phyloP scores from a whole-genome alignment of 768 basidiomycete species.

The Suillus alpinus region DNA sequence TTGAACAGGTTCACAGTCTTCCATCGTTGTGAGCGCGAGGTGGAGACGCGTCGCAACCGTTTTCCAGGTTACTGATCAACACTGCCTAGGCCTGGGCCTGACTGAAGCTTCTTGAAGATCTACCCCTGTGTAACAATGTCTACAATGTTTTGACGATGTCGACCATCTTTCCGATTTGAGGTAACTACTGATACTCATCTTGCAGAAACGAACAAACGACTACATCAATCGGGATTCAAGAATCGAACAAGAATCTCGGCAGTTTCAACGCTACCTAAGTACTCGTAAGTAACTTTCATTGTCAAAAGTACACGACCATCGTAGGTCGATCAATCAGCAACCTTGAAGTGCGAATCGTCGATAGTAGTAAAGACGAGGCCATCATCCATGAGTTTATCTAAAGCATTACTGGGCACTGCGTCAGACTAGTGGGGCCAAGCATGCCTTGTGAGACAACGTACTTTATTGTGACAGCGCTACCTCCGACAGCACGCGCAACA shows the following conservation, averaged over 20 bases:
- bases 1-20: constrained; percentile 11
- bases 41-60: neutral
- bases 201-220: neutral
- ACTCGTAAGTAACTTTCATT: neutral
- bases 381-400: constrained; percentile 77
- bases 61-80: neutral
- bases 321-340: constrained; percentile 38
- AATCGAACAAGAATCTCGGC: neutral
- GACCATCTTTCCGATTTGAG: constrained; percentile 6
- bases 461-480: constrained; percentile 63
- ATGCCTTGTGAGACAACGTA: constrained; percentile 23
- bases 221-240: neutral
- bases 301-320: constrained; percentile 8
- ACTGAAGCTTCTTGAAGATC: neutral
- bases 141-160: too few relatives aligned
- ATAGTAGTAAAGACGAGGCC: constrained; percentile 78
- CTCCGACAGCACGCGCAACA: constrained; percentile 65
- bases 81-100: neutral
- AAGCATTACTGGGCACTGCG: constrained; percentile 51
- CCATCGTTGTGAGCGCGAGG: neutral
- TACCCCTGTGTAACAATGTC: neutral
- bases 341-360: constrained; percentile 75
- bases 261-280: neutral
- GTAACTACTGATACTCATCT: neutral
- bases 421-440: constrained; percentile 1